Conservation (phyloP, 495 filamentous ascomycete genomes). For the Mytilinidion resinicola region DNA sequence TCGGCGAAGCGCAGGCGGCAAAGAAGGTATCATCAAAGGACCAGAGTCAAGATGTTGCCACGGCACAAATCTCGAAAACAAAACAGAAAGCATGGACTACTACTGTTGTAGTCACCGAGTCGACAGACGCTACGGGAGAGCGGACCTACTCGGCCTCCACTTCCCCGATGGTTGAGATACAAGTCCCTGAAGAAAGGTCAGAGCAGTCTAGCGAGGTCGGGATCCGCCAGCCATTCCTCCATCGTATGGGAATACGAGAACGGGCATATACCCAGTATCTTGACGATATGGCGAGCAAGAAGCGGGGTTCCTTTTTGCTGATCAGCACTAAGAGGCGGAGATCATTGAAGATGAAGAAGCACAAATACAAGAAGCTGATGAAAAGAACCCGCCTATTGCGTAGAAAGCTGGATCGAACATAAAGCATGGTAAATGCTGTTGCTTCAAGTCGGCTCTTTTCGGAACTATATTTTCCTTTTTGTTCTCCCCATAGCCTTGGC, state of each 20-base stretch:
- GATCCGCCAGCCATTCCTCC: slow-evolving; percentile 34
- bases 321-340: slow-evolving; percentile 85
- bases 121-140: slow-evolving; percentile 60
- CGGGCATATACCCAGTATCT: slow-evolving; percentile 11
- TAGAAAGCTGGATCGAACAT: slow-evolving; percentile 69
- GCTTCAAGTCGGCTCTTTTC: background rate
- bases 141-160: slow-evolving; percentile 46
- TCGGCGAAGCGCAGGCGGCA: slow-evolving; percentile 8
- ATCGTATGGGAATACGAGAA: slow-evolving; percentile 33
- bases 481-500: background rate
- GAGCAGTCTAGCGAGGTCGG: slow-evolving; percentile 10
- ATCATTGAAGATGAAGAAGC: slow-evolving; percentile 99
- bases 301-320: slow-evolving; percentile 17
- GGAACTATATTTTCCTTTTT: background rate
- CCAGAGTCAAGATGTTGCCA: background rate
- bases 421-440: slow-evolving; percentile 9
- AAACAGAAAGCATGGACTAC: slow-evolving; percentile 64
- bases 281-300: slow-evolving; percentile 3
- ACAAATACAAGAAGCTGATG: slow-evolving; percentile 99
- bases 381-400: slow-evolving; percentile 81
- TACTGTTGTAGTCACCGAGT: slow-evolving; percentile 75
- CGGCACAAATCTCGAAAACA: background rate
- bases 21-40: background rate
- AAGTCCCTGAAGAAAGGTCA: slow-evolving; percentile 8
- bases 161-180: slow-evolving; percentile 33